phyloP scores from a whole-genome alignment of 495 filamentous ascomycete genomes.

The Podospora bellae-mahoneyi region DNA sequence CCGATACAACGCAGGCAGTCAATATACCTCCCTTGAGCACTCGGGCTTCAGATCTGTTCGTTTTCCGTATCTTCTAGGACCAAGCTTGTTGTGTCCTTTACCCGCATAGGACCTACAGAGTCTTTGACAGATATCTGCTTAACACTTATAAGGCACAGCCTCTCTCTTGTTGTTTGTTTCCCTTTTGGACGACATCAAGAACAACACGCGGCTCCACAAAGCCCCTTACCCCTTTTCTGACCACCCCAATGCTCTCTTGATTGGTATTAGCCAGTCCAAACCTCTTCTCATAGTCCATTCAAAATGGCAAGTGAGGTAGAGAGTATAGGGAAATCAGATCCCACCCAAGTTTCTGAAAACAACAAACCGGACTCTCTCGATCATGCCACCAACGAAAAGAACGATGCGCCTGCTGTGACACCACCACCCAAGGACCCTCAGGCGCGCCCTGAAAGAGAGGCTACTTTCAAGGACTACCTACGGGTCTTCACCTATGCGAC shows the following conservation, averaged over 20 bases:
- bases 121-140: background rate
- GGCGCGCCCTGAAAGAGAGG: slow-evolving; percentile 42
- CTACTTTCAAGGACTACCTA: slow-evolving; percentile 40
- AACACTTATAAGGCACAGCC: background rate
- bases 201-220: background rate
- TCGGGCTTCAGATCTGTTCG: background rate
- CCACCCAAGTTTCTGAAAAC: background rate
- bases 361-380: background rate
- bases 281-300: background rate
- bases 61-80: background rate
- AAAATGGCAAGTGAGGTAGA: background rate
- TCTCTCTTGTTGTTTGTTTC: background rate
- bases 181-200: background rate
- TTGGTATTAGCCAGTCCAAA: background rate
- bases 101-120: background rate
- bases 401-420: background rate
- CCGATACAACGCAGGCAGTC: background rate
- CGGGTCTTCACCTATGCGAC: slow-evolving; percentile 46
- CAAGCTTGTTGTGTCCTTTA: background rate
- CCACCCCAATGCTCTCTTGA: background rate
- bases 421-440: slow-evolving; percentile 26
- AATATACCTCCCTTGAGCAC: background rate
- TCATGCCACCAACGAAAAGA: background rate
- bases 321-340: background rate
- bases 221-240: background rate